Conservation (phyloP, 345 rosid species). For the Salix suchowensis region DNA sequence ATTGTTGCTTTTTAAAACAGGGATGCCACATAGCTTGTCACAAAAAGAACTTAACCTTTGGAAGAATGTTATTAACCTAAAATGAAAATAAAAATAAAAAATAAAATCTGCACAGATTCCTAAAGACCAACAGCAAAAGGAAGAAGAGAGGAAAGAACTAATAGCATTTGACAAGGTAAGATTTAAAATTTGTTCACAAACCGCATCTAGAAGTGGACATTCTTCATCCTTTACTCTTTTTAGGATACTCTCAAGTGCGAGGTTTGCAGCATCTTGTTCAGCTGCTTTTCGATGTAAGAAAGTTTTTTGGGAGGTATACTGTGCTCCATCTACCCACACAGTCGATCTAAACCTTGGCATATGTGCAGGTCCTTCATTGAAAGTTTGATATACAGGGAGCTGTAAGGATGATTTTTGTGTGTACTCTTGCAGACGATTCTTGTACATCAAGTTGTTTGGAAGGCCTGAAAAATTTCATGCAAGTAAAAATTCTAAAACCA, state of each 20-base stretch:
- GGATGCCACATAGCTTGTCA: background rate
- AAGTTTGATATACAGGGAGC: conserved; percentile 25
- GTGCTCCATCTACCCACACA: conserved; percentile 29
- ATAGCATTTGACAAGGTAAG: background rate
- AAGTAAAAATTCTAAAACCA: background rate
- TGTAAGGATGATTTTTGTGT: conserved; percentile 28
- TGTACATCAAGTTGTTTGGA: conserved; percentile 9
- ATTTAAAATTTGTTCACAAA: conserved; percentile 4
- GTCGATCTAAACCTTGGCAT: conserved; percentile 32
- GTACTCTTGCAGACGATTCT: conserved; percentile 40
- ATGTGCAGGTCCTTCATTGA: conserved; percentile 26
- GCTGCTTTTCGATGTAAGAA: conserved; percentile 34
- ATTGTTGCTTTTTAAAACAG: background rate
- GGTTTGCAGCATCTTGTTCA: conserved; percentile 41
- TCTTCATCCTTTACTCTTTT: conserved; percentile 29
- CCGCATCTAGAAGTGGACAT: conserved; percentile 25
- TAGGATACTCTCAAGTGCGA: conserved; percentile 30
- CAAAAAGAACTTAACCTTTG: background rate
- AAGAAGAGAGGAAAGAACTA: background rate
- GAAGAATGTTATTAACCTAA: background rate
- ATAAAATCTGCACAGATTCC: background rate
- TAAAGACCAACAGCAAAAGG: background rate
- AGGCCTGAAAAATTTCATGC: background rate
- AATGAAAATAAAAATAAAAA: background rate
- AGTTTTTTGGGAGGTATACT: conserved; percentile 24